Evolutionary conservation across 75 land plant species (phyloP).

Genomic region (Cupressus sempervirens): DNA sequence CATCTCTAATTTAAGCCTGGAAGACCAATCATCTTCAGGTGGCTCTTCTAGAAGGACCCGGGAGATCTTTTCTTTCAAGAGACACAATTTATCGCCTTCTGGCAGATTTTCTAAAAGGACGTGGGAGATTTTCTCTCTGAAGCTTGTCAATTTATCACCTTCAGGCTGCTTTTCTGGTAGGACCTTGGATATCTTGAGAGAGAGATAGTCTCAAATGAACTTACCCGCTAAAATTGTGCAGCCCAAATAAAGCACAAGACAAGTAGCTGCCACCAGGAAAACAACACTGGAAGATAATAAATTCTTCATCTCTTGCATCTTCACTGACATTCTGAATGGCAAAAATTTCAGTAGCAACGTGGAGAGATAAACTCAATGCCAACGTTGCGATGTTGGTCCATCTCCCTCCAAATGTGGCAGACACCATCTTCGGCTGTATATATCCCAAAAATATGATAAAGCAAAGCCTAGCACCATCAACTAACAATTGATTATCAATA

Average conservation of each 20-base stretch:
- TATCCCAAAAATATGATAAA: background rate
- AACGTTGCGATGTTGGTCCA: background rate
- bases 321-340: background rate
- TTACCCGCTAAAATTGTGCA: background rate
- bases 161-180: background rate
- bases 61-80: background rate
- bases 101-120: background rate
- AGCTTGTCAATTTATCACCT: too few species aligned
- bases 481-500: background rate
- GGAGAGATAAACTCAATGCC: background rate
- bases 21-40: background rate
- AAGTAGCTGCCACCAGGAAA: background rate
- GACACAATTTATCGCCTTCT: too few species aligned
- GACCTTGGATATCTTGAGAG: background rate
- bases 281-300: background rate
- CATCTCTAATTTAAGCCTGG: background rate
- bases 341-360: background rate
- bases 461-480: background rate
- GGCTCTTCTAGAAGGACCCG: background rate
- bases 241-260: background rate
- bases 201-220: background rate
- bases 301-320: too few species aligned
- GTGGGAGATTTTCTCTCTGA: background rate
- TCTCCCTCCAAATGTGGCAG: background rate
- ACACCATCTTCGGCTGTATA: background rate